Evolutionary conservation across 73 alveolate species (phyloP).

Genomic region (Paramecium caudatum): DNA sequence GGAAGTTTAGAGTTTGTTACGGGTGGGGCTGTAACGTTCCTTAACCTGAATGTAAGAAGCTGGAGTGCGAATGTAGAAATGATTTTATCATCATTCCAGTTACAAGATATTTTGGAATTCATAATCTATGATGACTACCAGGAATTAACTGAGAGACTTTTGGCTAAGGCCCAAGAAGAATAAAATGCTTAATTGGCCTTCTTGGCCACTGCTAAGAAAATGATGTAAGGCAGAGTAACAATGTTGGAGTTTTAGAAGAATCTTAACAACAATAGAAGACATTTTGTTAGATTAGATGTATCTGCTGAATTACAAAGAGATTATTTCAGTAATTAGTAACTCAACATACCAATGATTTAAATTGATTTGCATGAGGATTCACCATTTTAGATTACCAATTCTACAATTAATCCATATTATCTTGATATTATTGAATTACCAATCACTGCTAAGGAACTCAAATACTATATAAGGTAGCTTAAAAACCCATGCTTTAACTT

Average conservation of each 20-base stretch:
- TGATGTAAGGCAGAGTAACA: neutral
- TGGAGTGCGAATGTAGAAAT: neutral
- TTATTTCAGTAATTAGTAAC: neutral
- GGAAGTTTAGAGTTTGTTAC: neutral
- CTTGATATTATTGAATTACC: slow-evolving; percentile 35
- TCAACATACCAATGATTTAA: neutral
- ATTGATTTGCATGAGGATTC: slow-evolving; percentile 1
- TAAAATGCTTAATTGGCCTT: neutral
- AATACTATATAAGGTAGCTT: neutral
- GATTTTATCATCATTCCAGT: neutral
- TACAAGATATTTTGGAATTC: neutral
- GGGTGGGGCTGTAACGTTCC: neutral
- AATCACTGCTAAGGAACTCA: neutral
- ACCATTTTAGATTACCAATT: neutral
- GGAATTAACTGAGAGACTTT: slow-evolving; percentile 2
- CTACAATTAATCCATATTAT: slow-evolving; percentile 37
- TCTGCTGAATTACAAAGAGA: neutral
- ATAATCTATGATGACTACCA: slow-evolving; percentile 14
- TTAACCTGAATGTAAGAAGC: neutral
- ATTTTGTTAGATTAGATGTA: neutral
- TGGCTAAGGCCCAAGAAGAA: slow-evolving; percentile 11
- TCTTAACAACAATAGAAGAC: slow-evolving; percentile 8
- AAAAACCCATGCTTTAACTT: neutral
- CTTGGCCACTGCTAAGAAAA: neutral
- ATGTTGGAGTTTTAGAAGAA: neutral